Percentiles rank a stretch among this genome's conserved stretches.
These are phyloP conservation scores for Saccharomyces uvarum DNA, from an alignment of 1,139 yeast genomes.

Conservation along the genomic window DNA sequence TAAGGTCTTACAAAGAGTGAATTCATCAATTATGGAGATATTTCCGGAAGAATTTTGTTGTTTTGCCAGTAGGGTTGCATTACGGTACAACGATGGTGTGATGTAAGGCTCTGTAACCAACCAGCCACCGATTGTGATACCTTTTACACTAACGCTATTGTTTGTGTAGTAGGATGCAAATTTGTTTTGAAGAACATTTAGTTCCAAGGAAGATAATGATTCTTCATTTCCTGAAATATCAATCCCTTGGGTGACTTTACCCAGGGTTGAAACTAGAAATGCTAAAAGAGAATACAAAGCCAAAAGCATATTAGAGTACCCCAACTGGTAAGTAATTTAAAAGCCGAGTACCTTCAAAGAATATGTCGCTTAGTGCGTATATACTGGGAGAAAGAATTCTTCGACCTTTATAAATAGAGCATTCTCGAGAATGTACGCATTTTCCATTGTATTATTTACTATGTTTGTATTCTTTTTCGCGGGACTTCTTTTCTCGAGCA, in stretches of 20 bases:
- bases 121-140: slow-evolving; percentile 63
- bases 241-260: background rate
- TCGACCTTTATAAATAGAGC: background rate
- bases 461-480: background rate
- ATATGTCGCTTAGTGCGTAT: background rate
- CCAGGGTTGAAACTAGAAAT: background rate
- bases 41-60: background rate
- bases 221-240: background rate
- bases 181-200: slow-evolving; percentile 7
- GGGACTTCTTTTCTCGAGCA: background rate
- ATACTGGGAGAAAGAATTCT: background rate
- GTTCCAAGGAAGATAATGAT: background rate
- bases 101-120: slow-evolving; percentile 58
- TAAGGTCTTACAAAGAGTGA: slow-evolving; percentile 41
- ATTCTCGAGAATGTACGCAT: background rate
- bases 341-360: background rate
- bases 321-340: background rate
- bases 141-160: slow-evolving; percentile 21
- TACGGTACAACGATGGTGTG: slow-evolving; percentile 46
- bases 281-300: background rate
- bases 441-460: background rate
- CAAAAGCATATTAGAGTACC: background rate
- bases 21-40: slow-evolving; percentile 51
- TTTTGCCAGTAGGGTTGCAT: slow-evolving; percentile 11
- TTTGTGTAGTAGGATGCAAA: slow-evolving; percentile 10